Base-by-base conservation (phyloP, 1,139 yeast genomes). In the Dujonia santamariae region DNA sequence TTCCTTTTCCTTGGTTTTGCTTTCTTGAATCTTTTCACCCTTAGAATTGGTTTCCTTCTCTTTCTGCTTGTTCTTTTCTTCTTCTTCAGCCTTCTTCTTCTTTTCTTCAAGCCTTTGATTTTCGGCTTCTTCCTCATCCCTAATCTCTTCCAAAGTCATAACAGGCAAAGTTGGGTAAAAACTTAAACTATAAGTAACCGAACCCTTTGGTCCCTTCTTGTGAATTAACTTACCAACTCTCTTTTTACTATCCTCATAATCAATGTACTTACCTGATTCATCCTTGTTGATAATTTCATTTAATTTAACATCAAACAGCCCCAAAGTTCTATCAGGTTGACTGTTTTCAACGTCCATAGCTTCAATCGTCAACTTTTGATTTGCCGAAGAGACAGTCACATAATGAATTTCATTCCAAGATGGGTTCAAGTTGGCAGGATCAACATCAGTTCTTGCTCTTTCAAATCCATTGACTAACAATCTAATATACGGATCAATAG, bases 401-500 rank as follows among this genome's bases (percentile, higher is more conserved):
- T 87, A 92, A 36, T 86, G 69, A 3, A 85, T 71, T 56, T 88
- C 92, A 53, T 88, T 80, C 86, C 90, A 94, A 8, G 78, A 78
- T 11, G 99, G 98, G 44, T 83, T 69, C 49, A 81, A 67, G 2
- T 86, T 78, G 15, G 83, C 75, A 17, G 78, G 80, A 37, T 70
- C 57, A n/a, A 85, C 76, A 34, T 75, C 69, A 2, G 97, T 92
- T 58, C 97, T 76, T 21, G 81, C 85, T 53, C 79, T 78, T 47
- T 78, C 80, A 50, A 78, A 70, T 35, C 92, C 92, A 53, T 87
- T 88, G 30, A 87, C 73, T 52, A 87, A 62, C 11, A 90, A 67
- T 51, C 96, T 79, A 13, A 80, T 78, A 54, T 92, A 92, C 28
- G 99, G 98, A 59, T 92, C 97, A 53, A 88, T 80, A 51, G 80